Percentiles rank a stretch among this genome's conserved stretches.
Evolutionary conservation across 495 filamentous ascomycete genomes (phyloP).

Genomic region (Xylaria acuta): DNA sequence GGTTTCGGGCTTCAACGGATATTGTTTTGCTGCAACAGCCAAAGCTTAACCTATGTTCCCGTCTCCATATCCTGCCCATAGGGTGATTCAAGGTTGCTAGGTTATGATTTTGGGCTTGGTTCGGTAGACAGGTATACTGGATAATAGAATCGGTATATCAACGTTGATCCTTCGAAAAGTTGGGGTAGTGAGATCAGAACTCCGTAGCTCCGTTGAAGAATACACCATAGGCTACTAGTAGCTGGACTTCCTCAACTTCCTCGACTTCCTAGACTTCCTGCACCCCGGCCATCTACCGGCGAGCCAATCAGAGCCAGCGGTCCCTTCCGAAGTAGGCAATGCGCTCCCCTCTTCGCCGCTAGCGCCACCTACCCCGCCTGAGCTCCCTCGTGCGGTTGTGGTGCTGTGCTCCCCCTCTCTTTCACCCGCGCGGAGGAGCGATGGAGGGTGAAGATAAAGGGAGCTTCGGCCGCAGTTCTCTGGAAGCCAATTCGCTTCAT

Average conservation of each 20-base stretch:
- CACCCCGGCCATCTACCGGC: slow-evolving; percentile 6
- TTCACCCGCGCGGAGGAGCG: background rate
- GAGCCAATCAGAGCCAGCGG: slow-evolving; percentile 9
- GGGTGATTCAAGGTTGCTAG: background rate
- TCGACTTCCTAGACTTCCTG: background rate
- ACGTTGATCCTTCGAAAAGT: background rate
- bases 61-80: background rate
- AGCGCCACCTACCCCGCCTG: slow-evolving; percentile 15
- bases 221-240: background rate
- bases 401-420: background rate
- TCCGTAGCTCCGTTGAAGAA: slow-evolving; percentile 20
- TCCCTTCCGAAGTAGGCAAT: slow-evolving; percentile 16
- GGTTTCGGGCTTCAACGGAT: background rate
- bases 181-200: slow-evolving; percentile 19
- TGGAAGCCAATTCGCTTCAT: background rate
- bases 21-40: background rate
- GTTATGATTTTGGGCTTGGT: background rate
- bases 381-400: background rate
- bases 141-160: background rate
- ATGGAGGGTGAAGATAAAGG: slow-evolving; percentile 15
- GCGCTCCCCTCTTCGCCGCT: background rate
- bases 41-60: background rate
- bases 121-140: background rate
- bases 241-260: too few species aligned
- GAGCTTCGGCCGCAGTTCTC: slow-evolving; percentile 7